These are phyloP conservation scores for Toxicodendron radicans DNA, from an alignment of 345 rosid species.

Conservation along the genomic window DNA sequence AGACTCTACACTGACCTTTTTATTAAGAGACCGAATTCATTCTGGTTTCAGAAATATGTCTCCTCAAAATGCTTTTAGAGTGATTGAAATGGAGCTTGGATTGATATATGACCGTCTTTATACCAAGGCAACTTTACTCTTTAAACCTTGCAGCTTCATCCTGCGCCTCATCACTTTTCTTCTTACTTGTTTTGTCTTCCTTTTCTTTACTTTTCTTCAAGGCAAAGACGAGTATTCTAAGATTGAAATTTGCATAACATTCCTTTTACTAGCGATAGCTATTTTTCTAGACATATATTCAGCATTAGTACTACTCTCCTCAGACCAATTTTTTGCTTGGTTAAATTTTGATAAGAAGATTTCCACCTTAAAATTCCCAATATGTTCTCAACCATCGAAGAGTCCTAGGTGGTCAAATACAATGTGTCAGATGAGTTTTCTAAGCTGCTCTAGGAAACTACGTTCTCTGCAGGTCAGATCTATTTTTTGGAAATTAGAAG, in stretches of 20 bases:
- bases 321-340: conserved; percentile 3
- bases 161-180: conserved; percentile 16
- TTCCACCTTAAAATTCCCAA: neutral
- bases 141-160: neutral
- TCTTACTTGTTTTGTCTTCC: conserved; percentile 5
- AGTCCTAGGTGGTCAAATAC: neutral
- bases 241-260: conserved; percentile 37
- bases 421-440: neutral
- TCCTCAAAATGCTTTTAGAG: conserved; percentile 24
- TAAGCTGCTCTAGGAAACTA: neutral
- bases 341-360: neutral
- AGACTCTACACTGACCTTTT: neutral
- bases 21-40: neutral
- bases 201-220: conserved; percentile 15
- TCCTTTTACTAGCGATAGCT: conserved; percentile 34
- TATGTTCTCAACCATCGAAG: neutral
- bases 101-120: conserved; percentile 38
- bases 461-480: too few species aligned
- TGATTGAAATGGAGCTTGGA: conserved; percentile 44
- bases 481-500: too few species aligned
- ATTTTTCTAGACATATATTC: conserved; percentile 31
- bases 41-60: neutral
- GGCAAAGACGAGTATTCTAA: neutral
- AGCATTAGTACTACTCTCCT: neutral
- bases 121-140: conserved; percentile 32